Base-by-base conservation (phyloP, 2,329 filamentous ascomycete species). In the Pseudogymnoascus pannorum region DNA sequence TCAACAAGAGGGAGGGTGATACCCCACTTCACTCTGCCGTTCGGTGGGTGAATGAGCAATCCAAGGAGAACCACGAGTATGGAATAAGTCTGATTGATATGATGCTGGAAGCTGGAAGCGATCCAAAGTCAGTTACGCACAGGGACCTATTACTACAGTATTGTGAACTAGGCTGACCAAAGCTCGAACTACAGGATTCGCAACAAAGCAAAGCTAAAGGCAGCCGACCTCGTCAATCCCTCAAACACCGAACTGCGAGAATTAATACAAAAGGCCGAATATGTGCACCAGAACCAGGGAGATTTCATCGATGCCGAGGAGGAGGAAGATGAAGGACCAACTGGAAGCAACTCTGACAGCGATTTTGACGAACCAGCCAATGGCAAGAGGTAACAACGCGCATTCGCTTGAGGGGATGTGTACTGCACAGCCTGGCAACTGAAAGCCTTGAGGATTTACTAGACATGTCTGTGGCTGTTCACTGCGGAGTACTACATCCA, bases 11-110 rank as follows among this genome's bases (percentile, higher is more conserved):
- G 70, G 88, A 93, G 63, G 81, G 83, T 64, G 89, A 94, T 75
- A 92, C 89, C 2, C 89, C 89, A 29, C 80, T 95, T 63, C 91
- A 95, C 80, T 84, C 84, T 71, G 89, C 86, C 61, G 85, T 94
- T 67, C 83, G 87, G 70, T 93, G 85, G 80, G 82, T 88, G 76
- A 92, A 92, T 79, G 76, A 77, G 61, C 82, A 89, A 69, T 80
- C 82, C 35, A 77, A 80, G 48, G 80, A 80, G 61, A 85, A 89
- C 73, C 82, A 84, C 74, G 78, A 82, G 64, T 84, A 84, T 66
- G 89, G 87, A 67, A 78, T 80, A 68, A 80, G 82, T 16, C 80
- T 94, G 60, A 82, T 93, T 67, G 82, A 87, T 68, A 91, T 94
- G 80, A 85, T 95, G 80, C 81, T 93, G 66, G 90, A 94, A 76